Evolutionary conservation across 768 basidiomycete species (phyloP).

Genomic region (Tulasnella sp.): DNA sequence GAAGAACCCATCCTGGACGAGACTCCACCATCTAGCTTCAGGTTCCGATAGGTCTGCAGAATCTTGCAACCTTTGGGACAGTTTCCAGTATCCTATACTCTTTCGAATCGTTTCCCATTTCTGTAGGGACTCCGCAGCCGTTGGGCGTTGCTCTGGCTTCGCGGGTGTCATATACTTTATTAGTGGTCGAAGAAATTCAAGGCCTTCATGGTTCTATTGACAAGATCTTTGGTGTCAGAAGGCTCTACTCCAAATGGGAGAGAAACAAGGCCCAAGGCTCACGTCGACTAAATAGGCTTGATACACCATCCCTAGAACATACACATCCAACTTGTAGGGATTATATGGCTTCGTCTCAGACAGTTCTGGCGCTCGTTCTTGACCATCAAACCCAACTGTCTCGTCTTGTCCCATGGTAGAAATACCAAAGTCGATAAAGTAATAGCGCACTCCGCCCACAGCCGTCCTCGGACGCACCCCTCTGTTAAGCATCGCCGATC

Average conservation of each 20-base stretch:
- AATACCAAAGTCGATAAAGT: conserved; percentile 14
- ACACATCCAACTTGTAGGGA: conserved; percentile 14
- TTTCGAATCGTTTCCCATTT: background rate
- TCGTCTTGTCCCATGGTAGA: background rate
- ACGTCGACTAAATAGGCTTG: background rate
- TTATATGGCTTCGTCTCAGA: conserved; percentile 3
- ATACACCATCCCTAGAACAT: conserved; percentile 7
- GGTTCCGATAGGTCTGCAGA: too few species aligned
- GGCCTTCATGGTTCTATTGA: background rate
- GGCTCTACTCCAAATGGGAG: background rate
- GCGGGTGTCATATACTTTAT: conserved; percentile 4
- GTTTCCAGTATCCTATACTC: too few species aligned
- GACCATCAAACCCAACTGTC: background rate
- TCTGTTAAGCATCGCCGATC: background rate
- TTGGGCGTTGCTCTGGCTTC: background rate
- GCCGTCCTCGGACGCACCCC: background rate
- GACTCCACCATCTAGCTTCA: too few species aligned
- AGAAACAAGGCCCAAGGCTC: background rate
- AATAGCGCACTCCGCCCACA: background rate
- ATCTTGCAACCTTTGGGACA: too few species aligned
- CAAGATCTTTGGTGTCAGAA: too few species aligned
- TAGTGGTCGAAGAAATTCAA: conserved; percentile 8
- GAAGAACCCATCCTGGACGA: too few species aligned
- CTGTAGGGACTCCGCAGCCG: conserved; percentile 3
- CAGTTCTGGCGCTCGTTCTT: conserved; percentile 6